Evolutionary conservation across 331 rosid genomes (phyloP), one percentile per base, ranked within the genome.

Genomic region (Prunus yedoensis): DNA sequence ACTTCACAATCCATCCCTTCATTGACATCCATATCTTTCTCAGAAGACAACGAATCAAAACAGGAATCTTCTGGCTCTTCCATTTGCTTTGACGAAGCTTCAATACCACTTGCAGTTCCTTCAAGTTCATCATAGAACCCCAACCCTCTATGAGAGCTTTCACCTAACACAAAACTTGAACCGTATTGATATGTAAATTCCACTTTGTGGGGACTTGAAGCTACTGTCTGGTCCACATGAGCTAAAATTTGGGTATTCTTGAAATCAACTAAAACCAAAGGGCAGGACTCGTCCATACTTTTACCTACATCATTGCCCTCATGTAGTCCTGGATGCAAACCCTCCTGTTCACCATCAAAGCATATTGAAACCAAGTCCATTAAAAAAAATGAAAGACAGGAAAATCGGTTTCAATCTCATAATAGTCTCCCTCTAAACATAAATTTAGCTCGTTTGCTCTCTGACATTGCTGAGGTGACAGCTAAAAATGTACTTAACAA

Each of bases 81-180:
- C 78, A 73, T 69, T 68, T 83, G 81, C 76, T 76, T 74, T 3
- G 82, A 41, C 50, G 86, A 70, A 58, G 82, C 78, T 62, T 84
- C 92, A 79, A 71, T 56, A n/a, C 69, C 79, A 87, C 79, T 82
- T 32, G 87, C 79, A 73, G 85, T 88, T 79, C 52, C 78, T 60
- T 81, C 91, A 66, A 79, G 74, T 80, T 92, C 92, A 38, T 85
- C 80, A 70, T 79, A 77, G 83, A 92, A 92, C 80, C 97, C 97
- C 81, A 92, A 80, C 61, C 99, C 97, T 78, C 81, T 87, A 67
- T 88, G 94, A 68, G 89, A 89, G 82, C 83, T 80, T 49, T 88
- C 99, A 81, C 97, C 97, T 80, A 94, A 84, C 74, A 86, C 83
- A 84, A 86, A 92, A 79, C 82, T 89, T 27, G 87, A 65, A 74